Evolutionary conservation across 129 eudicot genomes (phyloP).

Genomic region (Flaveria robusta): DNA sequence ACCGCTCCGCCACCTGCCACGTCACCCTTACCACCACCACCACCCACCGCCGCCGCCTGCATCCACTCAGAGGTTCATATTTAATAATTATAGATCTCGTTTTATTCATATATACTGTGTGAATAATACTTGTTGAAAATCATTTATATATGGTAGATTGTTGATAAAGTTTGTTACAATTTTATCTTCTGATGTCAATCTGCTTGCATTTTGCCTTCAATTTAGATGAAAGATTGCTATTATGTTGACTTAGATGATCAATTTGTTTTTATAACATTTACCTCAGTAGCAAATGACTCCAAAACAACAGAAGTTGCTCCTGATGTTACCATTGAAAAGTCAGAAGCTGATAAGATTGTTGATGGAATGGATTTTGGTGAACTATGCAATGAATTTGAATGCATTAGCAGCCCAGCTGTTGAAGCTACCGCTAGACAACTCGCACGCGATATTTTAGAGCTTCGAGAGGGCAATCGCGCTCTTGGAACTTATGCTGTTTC

Average conservation of each 20-base stretch:
- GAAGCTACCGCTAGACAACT: conserved; percentile 96
- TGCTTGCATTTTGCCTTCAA: too few species aligned
- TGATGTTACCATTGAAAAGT: conserved; percentile 30
- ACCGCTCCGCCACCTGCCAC: conserved; percentile 16
- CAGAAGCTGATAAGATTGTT: conserved; percentile 80
- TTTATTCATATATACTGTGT: not conserved
- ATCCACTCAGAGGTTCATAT: conserved; percentile 42
- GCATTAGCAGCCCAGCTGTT: conserved; percentile 88
- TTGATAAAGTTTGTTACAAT: not conserved
- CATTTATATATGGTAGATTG: not conserved
- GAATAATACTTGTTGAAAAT: not conserved
- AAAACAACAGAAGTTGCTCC: conserved; percentile 49
- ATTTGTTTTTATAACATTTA: not conserved
- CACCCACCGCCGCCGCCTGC: conserved; percentile 29
- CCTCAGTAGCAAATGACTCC: conserved; percentile 80
- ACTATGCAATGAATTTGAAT: conserved; percentile 92
- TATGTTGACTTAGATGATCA: not conserved
- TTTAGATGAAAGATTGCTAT: not conserved
- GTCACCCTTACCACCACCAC: not conserved
- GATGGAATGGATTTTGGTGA: conserved; percentile 88
- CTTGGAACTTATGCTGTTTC: conserved; percentile 81
- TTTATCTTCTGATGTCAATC: too few species aligned
- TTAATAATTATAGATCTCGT: too few species aligned
- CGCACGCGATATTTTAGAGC: conserved; percentile 87
- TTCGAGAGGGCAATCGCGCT: conserved; percentile 88